phyloP scores from a whole-genome alignment of 495 filamentous ascomycete species.

The Neurospora tetrasperma region DNA sequence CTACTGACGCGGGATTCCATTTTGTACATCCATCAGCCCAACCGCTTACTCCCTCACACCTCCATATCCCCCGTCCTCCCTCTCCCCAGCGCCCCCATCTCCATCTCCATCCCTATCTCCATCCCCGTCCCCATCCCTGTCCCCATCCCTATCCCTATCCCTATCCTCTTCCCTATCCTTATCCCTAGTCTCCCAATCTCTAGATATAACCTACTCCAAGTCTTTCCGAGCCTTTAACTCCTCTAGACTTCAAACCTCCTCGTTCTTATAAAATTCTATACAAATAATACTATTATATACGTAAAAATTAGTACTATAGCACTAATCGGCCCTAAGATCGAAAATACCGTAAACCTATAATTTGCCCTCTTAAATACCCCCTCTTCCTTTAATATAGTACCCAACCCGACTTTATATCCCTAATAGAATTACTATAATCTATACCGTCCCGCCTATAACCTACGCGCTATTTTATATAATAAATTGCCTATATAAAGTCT shows the following conservation, averaged over 20 bases:
- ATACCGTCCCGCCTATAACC: conserved; percentile 35
- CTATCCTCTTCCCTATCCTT: conserved; percentile 8
- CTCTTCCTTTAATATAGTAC: conserved; percentile 10
- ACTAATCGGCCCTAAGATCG: conserved; percentile 24
- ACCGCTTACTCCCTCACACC: not conserved
- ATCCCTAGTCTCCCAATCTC: not conserved
- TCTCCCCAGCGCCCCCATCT: too few species aligned
- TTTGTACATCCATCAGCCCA: not conserved
- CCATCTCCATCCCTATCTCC: too few species aligned
- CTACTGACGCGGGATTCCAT: not conserved
- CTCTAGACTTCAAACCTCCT: not conserved
- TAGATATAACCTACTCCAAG: not conserved
- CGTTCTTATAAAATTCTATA: not conserved
- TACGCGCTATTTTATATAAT: conserved; percentile 38
- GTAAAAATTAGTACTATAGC: not conserved
- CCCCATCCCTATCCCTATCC: too few species aligned
- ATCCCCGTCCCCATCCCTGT: too few species aligned
- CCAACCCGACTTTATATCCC: conserved; percentile 52
- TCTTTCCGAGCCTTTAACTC: not conserved
- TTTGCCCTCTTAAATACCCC: conserved; percentile 33
- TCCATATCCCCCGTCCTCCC: too few species aligned
- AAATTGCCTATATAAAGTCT: conserved; percentile 24
- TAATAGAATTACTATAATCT: conserved; percentile 41
- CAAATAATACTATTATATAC: not conserved
- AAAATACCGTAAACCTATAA: conserved; percentile 46